A percentile compares a stretch with the other conserved stretches of the same genome.
Conservation (phyloP, 2,329 filamentous ascomycete species). For the Cercospora beticola region DNA sequence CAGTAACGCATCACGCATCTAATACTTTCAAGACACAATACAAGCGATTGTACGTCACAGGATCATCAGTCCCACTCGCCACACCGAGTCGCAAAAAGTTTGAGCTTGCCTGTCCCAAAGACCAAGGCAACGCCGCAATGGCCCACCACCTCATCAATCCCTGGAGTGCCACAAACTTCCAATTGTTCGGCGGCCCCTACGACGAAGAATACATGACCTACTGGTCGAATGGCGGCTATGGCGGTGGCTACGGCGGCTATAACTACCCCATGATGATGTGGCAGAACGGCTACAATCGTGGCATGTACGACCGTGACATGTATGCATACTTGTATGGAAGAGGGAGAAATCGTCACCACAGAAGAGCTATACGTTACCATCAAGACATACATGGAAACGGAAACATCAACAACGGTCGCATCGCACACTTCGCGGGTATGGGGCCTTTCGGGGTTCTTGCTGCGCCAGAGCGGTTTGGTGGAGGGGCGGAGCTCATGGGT, state of each 20-base stretch:
- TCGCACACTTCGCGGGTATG: too few species aligned
- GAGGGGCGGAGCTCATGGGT: too few species aligned
- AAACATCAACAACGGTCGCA: too few species aligned
- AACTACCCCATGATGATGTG: neutral
- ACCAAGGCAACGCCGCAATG: neutral
- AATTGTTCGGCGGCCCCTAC: neutral
- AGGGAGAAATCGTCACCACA: neutral
- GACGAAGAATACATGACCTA: neutral
- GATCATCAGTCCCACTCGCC: too few species aligned
- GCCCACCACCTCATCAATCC: neutral
- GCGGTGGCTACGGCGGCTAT: neutral
- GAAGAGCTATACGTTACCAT: neutral
- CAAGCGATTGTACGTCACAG: neutral
- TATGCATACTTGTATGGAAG: neutral
- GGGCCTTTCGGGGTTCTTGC: too few species aligned
- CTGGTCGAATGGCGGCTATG: neutral
- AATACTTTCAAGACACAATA: neutral
- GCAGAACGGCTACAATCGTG: neutral
- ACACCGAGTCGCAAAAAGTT: too few species aligned
- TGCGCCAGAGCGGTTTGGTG: too few species aligned
- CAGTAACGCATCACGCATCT: neutral
- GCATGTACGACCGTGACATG: neutral
- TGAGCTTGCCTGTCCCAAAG: too few species aligned
- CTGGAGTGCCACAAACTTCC: neutral
- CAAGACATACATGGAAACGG: too few species aligned